Evolutionary conservation across 2,329 filamentous ascomycete species (phyloP).

Genomic region (Colletotrichum magnum): DNA sequence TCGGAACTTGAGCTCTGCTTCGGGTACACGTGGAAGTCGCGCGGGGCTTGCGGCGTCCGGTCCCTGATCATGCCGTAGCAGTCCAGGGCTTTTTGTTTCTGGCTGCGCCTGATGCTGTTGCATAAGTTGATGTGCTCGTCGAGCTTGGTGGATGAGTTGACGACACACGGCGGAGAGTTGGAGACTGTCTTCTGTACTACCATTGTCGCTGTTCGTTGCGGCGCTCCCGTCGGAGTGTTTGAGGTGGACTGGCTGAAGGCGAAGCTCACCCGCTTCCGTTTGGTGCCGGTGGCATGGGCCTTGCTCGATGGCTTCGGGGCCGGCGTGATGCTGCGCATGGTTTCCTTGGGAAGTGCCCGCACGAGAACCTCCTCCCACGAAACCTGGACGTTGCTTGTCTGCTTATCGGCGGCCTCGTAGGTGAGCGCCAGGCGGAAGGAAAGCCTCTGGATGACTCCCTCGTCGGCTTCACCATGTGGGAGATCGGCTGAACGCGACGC

Average conservation of each 20-base stretch:
- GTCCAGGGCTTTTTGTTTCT: not conserved
- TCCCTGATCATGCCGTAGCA: conserved; percentile 30
- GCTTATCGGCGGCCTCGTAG: not conserved
- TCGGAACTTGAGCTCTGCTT: not conserved
- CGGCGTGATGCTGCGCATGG: not conserved
- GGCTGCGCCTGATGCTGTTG: not conserved
- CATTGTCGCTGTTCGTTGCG: not conserved
- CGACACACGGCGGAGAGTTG: fast-evolving
- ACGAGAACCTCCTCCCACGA: fast-evolving
- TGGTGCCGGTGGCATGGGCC: not conserved
- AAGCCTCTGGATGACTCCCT: conserved; percentile 35
- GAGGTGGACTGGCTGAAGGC: not conserved
- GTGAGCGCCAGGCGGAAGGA: conserved; percentile 27
- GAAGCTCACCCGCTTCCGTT: not conserved
- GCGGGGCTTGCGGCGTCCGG: not conserved
- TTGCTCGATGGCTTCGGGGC: not conserved
- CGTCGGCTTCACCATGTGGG: conserved; percentile 39
- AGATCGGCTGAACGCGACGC: conserved; percentile 30
- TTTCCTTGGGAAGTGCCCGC: fast-evolving
- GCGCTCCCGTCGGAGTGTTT: not conserved
- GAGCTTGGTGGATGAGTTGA: fast-evolving
- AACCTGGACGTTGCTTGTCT: fast-evolving
- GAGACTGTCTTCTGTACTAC: not conserved
- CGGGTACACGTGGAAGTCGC: not conserved
- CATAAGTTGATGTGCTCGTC: not conserved